phyloP scores from a whole-genome alignment of 2,329 filamentous ascomycete species.

The Aspergillus luchuensis region DNA sequence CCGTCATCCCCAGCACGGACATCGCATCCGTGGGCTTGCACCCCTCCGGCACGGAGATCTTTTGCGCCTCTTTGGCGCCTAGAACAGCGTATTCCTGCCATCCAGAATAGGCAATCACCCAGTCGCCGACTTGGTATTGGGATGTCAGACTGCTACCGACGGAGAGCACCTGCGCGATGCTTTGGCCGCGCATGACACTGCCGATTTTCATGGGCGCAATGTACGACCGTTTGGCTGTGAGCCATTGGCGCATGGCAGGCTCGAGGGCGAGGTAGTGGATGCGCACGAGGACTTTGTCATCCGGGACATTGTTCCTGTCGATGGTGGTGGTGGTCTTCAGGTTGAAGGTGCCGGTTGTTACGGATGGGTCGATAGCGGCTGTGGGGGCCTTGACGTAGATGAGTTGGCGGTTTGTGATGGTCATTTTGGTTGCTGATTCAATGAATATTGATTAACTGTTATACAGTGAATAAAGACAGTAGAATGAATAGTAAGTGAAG shows the following conservation, averaged over 20 bases:
- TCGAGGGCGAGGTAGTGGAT: slow-evolving; percentile 69
- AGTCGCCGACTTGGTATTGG: slow-evolving; percentile 38
- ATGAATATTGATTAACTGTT: too few relatives aligned
- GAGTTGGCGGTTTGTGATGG: slow-evolving; percentile 38
- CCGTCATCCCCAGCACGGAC: slow-evolving; percentile 66
- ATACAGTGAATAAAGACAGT: background rate
- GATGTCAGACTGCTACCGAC: slow-evolving; percentile 51
- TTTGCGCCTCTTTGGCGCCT: slow-evolving; percentile 52
- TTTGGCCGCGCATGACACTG: slow-evolving; percentile 67
- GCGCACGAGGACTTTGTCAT: slow-evolving; percentile 63
- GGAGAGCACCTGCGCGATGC: slow-evolving; percentile 61
- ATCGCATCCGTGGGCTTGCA: slow-evolving; percentile 62
- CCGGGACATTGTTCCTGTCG: slow-evolving; percentile 28
- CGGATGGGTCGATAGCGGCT: slow-evolving; percentile 40
- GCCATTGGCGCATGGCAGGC: slow-evolving; percentile 75
- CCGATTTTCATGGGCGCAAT: slow-evolving; percentile 68
- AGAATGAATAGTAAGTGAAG: too few relatives aligned
- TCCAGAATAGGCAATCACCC: slow-evolving; percentile 58
- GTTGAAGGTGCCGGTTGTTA: slow-evolving; percentile 38
- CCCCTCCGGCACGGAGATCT: slow-evolving; percentile 48
- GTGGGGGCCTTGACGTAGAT: slow-evolving; percentile 39
- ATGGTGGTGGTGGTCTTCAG: slow-evolving; percentile 31
- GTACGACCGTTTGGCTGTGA: slow-evolving; percentile 64
- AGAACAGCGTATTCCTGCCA: slow-evolving; percentile 70
- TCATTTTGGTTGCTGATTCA: slow-evolving; percentile 13